Base-by-base conservation (phyloP, 192 early-diverging fungal genomes). In the Neocallimastix lanati region DNA sequence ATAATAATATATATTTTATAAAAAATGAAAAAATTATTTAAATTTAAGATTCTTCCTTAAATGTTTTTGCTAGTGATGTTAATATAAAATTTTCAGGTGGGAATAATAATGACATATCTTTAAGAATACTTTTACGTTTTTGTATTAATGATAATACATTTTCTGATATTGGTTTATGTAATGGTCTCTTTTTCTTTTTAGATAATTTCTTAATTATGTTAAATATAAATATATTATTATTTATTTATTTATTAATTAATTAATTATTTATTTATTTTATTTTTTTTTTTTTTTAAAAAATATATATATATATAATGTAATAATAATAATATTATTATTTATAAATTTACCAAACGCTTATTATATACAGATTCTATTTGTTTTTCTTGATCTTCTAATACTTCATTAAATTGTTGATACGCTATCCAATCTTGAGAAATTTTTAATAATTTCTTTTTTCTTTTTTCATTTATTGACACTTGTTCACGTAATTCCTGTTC, bases 291-390 rank as follows among this genome's bases (percentile, higher is more conserved):
- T 33, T 33, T 33, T 33, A 11, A 33, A n/a, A n/a, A n/a, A n/a
- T n/a, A n/a, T n/a, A n/a, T n/a, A n/a, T n/a, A n/a, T n/a, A n/a
- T n/a, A n/a, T 33, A 33, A 6, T 33, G 11, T 33, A 6, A 33
- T 33, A 33, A 33, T 33, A 33, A 80, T 28, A 76, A 79, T 27
- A 21, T 16, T n/a, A n/a, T n/a, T n/a, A n/a, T n/a, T n/a, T n/a
- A n/a, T n/a, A n/a, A n/a, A 88, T 89, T 81, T 86, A 95, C 93
- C 85, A 94, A 93, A 78, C 96, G 88, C 84, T 94, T 94, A 28
- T 92, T 82, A 81, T 94, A 98, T 82, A 90, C 89, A 82, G 92
- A 90, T 82, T 96, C 96, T 27, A 98, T 92, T 83, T 94, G 93
- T 82, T 92, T 93, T 82, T 97, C 94, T 33, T 95, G 86, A 77